A percentile compares a stretch with the other conserved stretches of the same genome.
Evolutionary conservation across 2,329 filamentous ascomycete species (phyloP).

Genomic region (Fusarium sulawesiense): DNA sequence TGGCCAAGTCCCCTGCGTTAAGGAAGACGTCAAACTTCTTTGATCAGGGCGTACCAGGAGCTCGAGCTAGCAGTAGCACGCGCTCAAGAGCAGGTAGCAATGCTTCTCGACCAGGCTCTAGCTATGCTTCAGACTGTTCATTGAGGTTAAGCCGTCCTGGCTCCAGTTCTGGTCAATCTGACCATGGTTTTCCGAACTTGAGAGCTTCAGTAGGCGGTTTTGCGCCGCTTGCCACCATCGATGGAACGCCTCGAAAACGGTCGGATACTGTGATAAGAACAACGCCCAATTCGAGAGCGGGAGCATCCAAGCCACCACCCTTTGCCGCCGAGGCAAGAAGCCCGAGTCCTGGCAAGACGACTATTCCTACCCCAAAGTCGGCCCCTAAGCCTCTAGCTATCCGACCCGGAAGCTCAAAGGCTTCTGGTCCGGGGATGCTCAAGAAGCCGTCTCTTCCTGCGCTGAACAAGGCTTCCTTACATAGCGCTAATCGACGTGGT

Average conservation of each 20-base stretch:
- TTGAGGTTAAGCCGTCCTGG: conserved; percentile 66
- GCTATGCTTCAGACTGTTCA: conserved; percentile 71
- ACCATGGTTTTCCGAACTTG: conserved; percentile 51
- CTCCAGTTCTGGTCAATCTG: conserved; percentile 64
- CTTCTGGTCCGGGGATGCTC: conserved; percentile 65
- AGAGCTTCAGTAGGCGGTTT: conserved; percentile 59
- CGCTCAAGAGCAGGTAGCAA: conserved; percentile 59
- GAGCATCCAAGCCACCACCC: conserved; percentile 44
- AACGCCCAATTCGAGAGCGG: conserved; percentile 42
- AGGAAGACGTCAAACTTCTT: conserved; percentile 80
- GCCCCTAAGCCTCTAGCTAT: conserved; percentile 61
- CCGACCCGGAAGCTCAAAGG: conserved; percentile 61
- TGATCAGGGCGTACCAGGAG: conserved; percentile 60
- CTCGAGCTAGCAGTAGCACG: conserved; percentile 60
- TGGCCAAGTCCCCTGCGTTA: conserved; percentile 78
- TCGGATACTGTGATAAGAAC: conserved; percentile 38
- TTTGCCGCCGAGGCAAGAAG: conserved; percentile 45
- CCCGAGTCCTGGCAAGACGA: conserved; percentile 55
- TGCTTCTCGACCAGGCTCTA: conserved; percentile 66
- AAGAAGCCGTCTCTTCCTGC: conserved; percentile 65
- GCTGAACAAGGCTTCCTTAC: conserved; percentile 46
- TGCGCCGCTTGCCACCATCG: conserved; percentile 56
- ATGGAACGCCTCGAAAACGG: conserved; percentile 57
- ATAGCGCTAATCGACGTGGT: conserved; percentile 19
- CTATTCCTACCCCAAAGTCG: conserved; percentile 50